These are phyloP conservation scores for Tieghemostelium lacteum DNA, from an alignment of 78 protist genomes.

Conservation along the genomic window DNA sequence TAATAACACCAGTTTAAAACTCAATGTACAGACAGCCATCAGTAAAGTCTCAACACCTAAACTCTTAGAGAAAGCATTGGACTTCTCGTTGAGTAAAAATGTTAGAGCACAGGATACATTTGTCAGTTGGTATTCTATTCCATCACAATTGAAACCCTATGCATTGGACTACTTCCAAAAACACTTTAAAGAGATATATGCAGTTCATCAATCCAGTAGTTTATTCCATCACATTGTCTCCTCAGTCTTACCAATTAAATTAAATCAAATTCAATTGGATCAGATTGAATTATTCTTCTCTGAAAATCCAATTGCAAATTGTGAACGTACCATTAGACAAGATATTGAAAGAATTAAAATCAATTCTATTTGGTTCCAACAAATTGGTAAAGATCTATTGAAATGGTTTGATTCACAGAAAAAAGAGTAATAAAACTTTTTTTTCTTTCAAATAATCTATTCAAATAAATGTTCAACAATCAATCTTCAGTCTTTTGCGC, in stretches of 20 bases:
- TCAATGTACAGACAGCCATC: not conserved
- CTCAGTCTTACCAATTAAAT: not conserved
- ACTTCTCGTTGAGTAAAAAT: not conserved
- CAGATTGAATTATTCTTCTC: constrained; percentile 19
- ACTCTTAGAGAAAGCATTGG: not conserved
- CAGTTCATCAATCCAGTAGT: not conserved
- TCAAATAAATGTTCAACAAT: not conserved
- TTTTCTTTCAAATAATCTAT: not conserved
- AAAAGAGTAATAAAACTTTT: not conserved
- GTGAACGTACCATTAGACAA: constrained; percentile 50
- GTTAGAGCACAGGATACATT: constrained; percentile 27
- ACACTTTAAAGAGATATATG: not conserved
- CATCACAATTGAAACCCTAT: not conserved
- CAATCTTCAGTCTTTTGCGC: not conserved
- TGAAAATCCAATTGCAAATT: constrained; percentile 22
- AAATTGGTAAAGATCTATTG: not conserved
- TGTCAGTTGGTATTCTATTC: not conserved
- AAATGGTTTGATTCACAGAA: not conserved
- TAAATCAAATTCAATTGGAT: not conserved
- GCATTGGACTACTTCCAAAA: not conserved
- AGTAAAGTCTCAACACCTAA: not conserved
- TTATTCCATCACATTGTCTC: not conserved
- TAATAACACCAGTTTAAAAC: not conserved
- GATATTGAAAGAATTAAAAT: constrained; percentile 22
- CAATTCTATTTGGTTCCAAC: constrained; percentile 9